Evolutionary conservation across 2,329 filamentous ascomycete genomes (phyloP).

Genomic region (Pyrenophora tritici-repentis): DNA sequence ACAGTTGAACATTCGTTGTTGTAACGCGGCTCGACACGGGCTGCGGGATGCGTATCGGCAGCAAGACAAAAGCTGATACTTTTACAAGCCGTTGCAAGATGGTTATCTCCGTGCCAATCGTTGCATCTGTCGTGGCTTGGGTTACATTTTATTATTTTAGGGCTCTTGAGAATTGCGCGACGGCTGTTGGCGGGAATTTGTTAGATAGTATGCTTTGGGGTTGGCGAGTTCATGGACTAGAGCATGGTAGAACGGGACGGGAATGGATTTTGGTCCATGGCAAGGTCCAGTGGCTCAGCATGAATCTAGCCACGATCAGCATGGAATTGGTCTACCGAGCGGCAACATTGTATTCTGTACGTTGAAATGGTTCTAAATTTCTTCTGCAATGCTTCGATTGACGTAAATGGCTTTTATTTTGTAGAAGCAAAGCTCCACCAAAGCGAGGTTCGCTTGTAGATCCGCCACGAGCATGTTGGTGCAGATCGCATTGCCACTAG

Average conservation of each 20-base stretch:
- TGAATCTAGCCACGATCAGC: constrained; percentile 7
- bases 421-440: constrained; percentile 4
- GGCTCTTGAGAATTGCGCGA: no score
- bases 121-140: not conserved
- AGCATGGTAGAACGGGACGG: no score
- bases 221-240: no score
- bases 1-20: constrained; percentile 3
- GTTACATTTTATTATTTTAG: not conserved
- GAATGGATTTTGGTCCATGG: no score
- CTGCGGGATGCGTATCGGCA: not conserved
- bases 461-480: constrained; percentile 24
- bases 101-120: not conserved
- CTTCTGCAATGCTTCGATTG: constrained; percentile 27
- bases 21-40: not conserved
- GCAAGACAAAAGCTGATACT: not conserved
- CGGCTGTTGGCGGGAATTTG: no score
- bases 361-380: constrained; percentile 4
- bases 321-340: not conserved
- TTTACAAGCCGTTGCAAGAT: not conserved
- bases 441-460: constrained; percentile 14
- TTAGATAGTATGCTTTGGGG: no score
- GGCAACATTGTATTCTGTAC: constrained; percentile 1
- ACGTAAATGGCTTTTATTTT: constrained; percentile 26
- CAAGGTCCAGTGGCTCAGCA: constrained; percentile 3
- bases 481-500: constrained; percentile 21